Conservation (phyloP, 345 rosid genomes). For the Salix dunnii region DNA sequence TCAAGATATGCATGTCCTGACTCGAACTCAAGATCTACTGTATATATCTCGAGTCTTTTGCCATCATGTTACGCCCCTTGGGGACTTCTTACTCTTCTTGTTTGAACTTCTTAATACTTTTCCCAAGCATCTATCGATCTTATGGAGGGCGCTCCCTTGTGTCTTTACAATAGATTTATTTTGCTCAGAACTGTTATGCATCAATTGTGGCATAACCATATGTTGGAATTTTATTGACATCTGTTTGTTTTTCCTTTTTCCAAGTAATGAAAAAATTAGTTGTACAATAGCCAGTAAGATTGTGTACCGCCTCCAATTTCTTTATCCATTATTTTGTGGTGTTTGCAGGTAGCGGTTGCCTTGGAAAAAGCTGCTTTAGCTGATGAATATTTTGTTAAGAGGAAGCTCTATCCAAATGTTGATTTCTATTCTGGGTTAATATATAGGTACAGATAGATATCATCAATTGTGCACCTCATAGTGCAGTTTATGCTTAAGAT, state of each 20-base stretch:
- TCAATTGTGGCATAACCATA: not conserved
- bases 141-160: not conserved
- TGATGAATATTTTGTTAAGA: slow-evolving; percentile 83
- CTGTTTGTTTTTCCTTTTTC: not conserved
- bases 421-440: slow-evolving; percentile 98
- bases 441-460: slow-evolving; percentile 51
- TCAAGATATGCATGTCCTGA: too few species aligned
- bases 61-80: too few species aligned
- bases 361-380: slow-evolving; percentile 95
- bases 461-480: not conserved
- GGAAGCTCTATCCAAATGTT: slow-evolving; percentile 94
- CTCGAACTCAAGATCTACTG: too few species aligned
- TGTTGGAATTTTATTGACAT: not conserved
- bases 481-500: not conserved
- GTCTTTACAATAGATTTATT: not conserved
- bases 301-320: not conserved
- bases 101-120: too few species aligned
- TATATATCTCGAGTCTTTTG: too few species aligned
- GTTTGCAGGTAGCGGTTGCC: slow-evolving; percentile 81
- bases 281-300: not conserved
- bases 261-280: not conserved
- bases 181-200: not conserved
- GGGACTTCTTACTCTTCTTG: too few species aligned
- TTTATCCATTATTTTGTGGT: slow-evolving; percentile 5
- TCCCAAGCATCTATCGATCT: too few species aligned